Evolutionary conservation across 2,329 filamentous ascomycete genomes (phyloP).

Genomic region (Cladophialophora yegresii): DNA sequence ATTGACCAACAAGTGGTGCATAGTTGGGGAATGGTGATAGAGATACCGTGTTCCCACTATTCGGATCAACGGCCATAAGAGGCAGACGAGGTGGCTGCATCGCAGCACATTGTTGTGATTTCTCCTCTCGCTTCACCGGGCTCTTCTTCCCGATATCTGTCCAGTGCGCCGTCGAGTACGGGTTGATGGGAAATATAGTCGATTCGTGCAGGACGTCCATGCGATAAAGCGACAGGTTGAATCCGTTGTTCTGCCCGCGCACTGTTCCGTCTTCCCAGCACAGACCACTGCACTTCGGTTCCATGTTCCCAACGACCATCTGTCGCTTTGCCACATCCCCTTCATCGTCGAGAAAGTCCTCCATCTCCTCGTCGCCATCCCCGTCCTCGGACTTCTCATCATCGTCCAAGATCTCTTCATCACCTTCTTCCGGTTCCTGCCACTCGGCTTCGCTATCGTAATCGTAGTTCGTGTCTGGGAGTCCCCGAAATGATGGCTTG

Average conservation of each 20-base stretch:
- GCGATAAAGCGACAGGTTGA: constrained; percentile 61
- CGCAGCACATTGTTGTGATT: constrained; percentile 38
- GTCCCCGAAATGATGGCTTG: constrained; percentile 55
- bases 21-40: neutral
- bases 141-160: constrained; percentile 31
- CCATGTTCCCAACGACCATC: constrained; percentile 65
- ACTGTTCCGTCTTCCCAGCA: constrained; percentile 70
- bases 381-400: constrained; percentile 63
- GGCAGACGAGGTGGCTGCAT: constrained; percentile 39
- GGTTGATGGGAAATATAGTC: constrained; percentile 65
- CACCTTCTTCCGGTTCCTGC: constrained; percentile 71
- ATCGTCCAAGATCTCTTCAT: constrained; percentile 67
- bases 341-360: constrained; percentile 84
- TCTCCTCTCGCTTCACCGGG: constrained; percentile 23
- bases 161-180: constrained; percentile 85
- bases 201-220: constrained; percentile 59
- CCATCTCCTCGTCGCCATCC: constrained; percentile 80
- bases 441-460: constrained; percentile 68
- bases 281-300: constrained; percentile 76
- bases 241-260: constrained; percentile 51
- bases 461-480: constrained; percentile 62
- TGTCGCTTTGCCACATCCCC: constrained; percentile 68
- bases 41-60: constrained; percentile 17
- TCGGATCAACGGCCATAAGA: constrained; percentile 32
- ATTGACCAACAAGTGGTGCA: neutral